Base-by-base conservation (phyloP, 257 asterid genomes). In the Nicotiana obtusifolia region DNA sequence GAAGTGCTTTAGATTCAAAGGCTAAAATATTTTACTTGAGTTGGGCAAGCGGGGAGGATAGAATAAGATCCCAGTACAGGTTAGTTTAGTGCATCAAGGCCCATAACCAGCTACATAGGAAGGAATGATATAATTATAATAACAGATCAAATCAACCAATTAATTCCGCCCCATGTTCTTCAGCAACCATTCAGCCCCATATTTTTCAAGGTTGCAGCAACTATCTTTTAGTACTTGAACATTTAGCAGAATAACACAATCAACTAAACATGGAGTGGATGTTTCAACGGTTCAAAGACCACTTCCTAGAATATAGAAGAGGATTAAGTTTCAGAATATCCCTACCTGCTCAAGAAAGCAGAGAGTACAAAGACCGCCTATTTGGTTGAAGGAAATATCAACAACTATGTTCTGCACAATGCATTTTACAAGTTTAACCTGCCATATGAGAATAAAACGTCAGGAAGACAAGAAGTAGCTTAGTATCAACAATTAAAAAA, bases 271-370 rank as follows among this genome's bases (percentile, higher is more conserved):
- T 44, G 28, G 78, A 41, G 78, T 44, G 35, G 26, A 71, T 41
- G 47, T 10, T 71, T 71, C 59, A 71, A 71, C 78, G 41, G 78
- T 44, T 68, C 57, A 71, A 44, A 14, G 5, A 71, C 59, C 78
- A 71, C 35, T 24, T 71, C 26, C 78, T 20, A 22, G 4, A n/a
- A 41, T 41, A 37, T 20, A 20, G 54, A 69, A n/a, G 59, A 71
- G 78, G 26, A 68, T 22, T 20, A 44, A 6, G 35, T 44, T 44
- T 71, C 59, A 71, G 59, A 41, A 10, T 20, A 47, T 28, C 52
- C 79, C 61, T 77, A 89, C 92, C 92, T 87, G 86, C 89, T 89
- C 92, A 81, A 89, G 90, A 85, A 89, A 89, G 86, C 92, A 84
- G 53, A 89, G 53, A 44, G 92, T 87, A 82, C 89, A 87, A 61